phyloP scores from a whole-genome alignment of 2,329 filamentous ascomycete species.

The Lachnum nothofagi region DNA sequence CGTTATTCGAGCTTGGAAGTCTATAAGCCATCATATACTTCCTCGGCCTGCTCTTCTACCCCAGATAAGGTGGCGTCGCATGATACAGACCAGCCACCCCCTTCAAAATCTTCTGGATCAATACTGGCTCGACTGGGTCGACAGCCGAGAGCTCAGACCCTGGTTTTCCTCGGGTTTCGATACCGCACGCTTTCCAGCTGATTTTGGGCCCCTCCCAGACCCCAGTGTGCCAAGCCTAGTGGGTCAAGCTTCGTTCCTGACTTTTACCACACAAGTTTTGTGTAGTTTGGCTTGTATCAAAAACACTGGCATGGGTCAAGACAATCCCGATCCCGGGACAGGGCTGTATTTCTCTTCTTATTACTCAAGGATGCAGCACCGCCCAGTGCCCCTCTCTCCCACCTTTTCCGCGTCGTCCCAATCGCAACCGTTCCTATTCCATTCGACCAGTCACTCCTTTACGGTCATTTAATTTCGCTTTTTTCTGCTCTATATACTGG shows the following conservation, averaged over 20 bases:
- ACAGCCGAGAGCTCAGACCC: not conserved
- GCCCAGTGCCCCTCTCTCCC: conserved; percentile 44
- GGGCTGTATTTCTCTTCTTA: conserved; percentile 43
- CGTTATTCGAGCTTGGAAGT: conserved; percentile 6
- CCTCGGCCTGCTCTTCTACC: conserved; percentile 24
- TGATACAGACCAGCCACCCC: conserved; percentile 32
- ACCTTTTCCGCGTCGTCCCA: conserved; percentile 43
- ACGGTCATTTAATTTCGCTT: conserved; percentile 38
- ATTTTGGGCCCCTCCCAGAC: not conserved
- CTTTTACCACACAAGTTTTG: conserved; percentile 28
- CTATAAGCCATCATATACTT: conserved; percentile 22
- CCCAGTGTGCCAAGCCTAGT: conserved; percentile 20
- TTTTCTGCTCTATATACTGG: conserved; percentile 44
- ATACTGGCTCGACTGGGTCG: conserved; percentile 7
- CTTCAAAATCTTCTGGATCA: conserved; percentile 23
- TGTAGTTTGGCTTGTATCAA: conserved; percentile 33
- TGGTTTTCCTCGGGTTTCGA: conserved; percentile 8
- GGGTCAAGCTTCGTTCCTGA: conserved; percentile 26
- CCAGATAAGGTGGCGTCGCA: conserved; percentile 29
- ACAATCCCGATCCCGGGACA: conserved; percentile 31
- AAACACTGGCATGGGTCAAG: conserved; percentile 29
- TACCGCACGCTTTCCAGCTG: conserved; percentile 1
- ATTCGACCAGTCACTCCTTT: conserved; percentile 50
- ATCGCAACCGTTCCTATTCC: conserved; percentile 37
- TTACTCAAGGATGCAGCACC: conserved; percentile 47